Conservation (phyloP, 179 eudicot genomes). For the Corrigiola litoralis region DNA sequence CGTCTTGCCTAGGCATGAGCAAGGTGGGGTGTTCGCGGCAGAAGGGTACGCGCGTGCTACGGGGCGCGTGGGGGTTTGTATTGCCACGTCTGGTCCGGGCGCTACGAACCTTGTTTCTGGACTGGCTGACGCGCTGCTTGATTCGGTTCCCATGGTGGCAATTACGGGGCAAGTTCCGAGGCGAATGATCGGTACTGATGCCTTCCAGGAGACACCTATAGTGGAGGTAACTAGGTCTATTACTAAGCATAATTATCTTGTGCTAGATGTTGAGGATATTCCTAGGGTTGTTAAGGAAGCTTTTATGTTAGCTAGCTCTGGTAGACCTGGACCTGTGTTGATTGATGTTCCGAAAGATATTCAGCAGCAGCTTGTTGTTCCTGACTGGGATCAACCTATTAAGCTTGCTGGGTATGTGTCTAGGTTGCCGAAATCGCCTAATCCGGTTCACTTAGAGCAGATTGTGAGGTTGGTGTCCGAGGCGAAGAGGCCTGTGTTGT, state of each 20-base stretch:
- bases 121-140: conserved; percentile 74
- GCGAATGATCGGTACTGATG: conserved; percentile 87
- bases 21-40: conserved; percentile 78
- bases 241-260: conserved; percentile 84
- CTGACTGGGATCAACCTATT: conserved; percentile 66
- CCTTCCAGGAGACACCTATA: conserved; percentile 88
- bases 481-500: conserved; percentile 69
- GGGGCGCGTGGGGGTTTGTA: conserved; percentile 74
- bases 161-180: conserved; percentile 89
- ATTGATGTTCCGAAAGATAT: conserved; percentile 91
- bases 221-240: conserved; percentile 87
- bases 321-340: conserved; percentile 84
- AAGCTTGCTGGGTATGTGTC: conserved; percentile 55
- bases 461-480: conserved; percentile 62
- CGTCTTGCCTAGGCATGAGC: conserved; percentile 82
- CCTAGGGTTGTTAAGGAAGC: conserved; percentile 83
- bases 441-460: conserved; percentile 46
- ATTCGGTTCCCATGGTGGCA: conserved; percentile 72
- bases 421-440: conserved; percentile 54
- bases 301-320: conserved; percentile 58
- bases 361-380: conserved; percentile 72
- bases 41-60: conserved; percentile 89
- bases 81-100: conserved; percentile 96
- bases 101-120: conserved; percentile 82
- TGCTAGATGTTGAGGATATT: conserved; percentile 76